Conservation (phyloP, 179 eudicot species). For the Gypsophila paniculata region DNA sequence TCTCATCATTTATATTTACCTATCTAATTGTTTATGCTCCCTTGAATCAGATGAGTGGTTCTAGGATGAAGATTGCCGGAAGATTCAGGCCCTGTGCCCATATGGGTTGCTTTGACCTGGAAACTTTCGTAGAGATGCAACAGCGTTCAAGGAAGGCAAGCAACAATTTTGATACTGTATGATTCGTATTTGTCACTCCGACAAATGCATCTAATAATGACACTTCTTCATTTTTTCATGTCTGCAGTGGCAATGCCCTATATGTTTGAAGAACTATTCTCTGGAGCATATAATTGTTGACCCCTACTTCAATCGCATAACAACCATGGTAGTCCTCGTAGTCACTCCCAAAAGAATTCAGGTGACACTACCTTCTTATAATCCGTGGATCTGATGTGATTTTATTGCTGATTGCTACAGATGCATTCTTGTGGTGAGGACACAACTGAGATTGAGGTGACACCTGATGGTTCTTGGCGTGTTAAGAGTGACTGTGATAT, state of each 20-base stretch:
- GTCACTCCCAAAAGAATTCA: not conserved
- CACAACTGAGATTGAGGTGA: conserved; percentile 72
- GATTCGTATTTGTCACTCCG: not conserved
- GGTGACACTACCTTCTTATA: not conserved
- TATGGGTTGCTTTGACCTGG: conserved; percentile 98
- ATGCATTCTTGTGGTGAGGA: conserved; percentile 63
- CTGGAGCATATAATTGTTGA: conserved; percentile 60
- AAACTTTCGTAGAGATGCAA: conserved; percentile 79
- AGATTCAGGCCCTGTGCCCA: conserved; percentile 86
- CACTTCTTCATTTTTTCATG: not conserved
- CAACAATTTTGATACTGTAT: not conserved
- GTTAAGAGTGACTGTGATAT: conserved; percentile 46
- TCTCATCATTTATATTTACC: not conserved
- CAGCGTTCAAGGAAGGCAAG: conserved; percentile 92
- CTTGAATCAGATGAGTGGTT: conserved; percentile 80
- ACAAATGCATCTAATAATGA: not conserved
- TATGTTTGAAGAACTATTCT: conserved; percentile 68
- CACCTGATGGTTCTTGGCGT: conserved; percentile 90
- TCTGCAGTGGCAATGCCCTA: conserved; percentile 84
- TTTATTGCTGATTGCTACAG: conserved; percentile 27
- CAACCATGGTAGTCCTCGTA: conserved; percentile 38
- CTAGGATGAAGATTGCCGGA: conserved; percentile 86
- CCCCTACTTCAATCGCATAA: conserved; percentile 66
- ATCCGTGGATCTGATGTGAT: not conserved
- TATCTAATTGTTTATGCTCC: not conserved